These are phyloP conservation scores for Earliella scabrosa DNA, from an alignment of 1,284 basidiomycete genomes.

Conservation along the genomic window DNA sequence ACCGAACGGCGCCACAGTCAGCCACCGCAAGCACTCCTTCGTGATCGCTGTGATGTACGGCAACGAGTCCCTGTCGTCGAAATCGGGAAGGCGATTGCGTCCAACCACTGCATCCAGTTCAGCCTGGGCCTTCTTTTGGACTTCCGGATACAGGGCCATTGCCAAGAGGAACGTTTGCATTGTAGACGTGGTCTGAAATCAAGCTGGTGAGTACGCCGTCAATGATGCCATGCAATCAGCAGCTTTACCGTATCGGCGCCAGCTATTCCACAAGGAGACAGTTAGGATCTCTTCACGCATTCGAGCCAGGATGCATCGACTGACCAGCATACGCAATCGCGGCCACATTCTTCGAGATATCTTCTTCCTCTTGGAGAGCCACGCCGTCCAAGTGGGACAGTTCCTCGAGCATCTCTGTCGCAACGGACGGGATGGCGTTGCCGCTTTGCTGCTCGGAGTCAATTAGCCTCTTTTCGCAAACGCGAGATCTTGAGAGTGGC, in stretches of 20 bases:
- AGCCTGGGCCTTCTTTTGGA: conserved; percentile 26
- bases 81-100: conserved; percentile 22
- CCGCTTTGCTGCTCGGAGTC: background rate
- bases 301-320: background rate
- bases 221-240: too few relatives aligned
- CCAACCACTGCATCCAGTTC: conserved; percentile 30
- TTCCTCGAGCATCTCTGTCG: background rate
- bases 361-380: background rate
- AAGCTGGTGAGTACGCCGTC: too few relatives aligned
- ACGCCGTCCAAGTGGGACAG: background rate
- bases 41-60: conserved; percentile 31
- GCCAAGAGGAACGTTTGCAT: conserved; percentile 24
- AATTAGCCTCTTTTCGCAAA: too few relatives aligned
- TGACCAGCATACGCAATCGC: background rate
- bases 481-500: too few relatives aligned
- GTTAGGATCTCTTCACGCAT: background rate
- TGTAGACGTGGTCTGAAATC: conserved; percentile 9
- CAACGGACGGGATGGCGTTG: background rate
- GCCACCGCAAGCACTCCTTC: conserved; percentile 30
- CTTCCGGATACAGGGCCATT: conserved; percentile 26
- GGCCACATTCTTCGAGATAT: background rate
- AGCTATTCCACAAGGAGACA: background rate
- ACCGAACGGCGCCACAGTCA: conserved; percentile 21
- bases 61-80: conserved; percentile 23
- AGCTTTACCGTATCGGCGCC: background rate